Conservation (phyloP, 768 basidiomycete genomes). For the Trametes coccinea region DNA sequence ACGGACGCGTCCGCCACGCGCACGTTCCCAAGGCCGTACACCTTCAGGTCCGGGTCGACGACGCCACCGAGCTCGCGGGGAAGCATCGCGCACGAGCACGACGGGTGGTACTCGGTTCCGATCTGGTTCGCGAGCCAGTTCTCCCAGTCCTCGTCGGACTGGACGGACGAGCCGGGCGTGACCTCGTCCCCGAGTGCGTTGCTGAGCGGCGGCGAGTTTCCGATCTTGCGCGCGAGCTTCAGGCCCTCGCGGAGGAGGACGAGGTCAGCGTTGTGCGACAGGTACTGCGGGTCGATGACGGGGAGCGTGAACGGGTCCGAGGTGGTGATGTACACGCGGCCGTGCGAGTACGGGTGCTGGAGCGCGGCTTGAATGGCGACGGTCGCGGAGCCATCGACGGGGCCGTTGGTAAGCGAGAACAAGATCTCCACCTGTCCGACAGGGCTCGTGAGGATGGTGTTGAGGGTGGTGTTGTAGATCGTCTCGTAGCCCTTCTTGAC, state of each 20-base stretch:
- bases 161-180: constrained; percentile 49
- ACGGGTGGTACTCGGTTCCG: constrained; percentile 62
- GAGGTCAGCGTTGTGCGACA: constrained; percentile 53
- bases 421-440: constrained; percentile 62
- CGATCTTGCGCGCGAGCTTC: constrained; percentile 60
- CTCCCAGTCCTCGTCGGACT: constrained; percentile 58
- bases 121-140: constrained; percentile 46
- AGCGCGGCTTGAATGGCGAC: constrained; percentile 64
- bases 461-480: constrained; percentile 48
- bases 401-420: constrained; percentile 41
- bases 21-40: constrained; percentile 58
- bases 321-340: constrained; percentile 62
- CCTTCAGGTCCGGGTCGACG: constrained; percentile 54
- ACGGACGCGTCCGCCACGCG: constrained; percentile 60
- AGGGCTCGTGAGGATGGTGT: constrained; percentile 40
- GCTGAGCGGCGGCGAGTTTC: constrained; percentile 51
- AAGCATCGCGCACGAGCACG: constrained; percentile 58
- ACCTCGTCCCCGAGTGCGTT: constrained; percentile 46
- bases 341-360: constrained; percentile 67
- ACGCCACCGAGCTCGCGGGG: constrained; percentile 56
- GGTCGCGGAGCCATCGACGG: constrained; percentile 39
- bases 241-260: constrained; percentile 56
- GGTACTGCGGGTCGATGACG: constrained; percentile 66
- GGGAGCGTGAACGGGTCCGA: constrained; percentile 59
- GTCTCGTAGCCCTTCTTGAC: constrained; percentile 57